Evolutionary conservation across 148 eudicot genomes (phyloP), one percentile per base, ranked within the genome.

Genomic region (Silene latifolia): DNA sequence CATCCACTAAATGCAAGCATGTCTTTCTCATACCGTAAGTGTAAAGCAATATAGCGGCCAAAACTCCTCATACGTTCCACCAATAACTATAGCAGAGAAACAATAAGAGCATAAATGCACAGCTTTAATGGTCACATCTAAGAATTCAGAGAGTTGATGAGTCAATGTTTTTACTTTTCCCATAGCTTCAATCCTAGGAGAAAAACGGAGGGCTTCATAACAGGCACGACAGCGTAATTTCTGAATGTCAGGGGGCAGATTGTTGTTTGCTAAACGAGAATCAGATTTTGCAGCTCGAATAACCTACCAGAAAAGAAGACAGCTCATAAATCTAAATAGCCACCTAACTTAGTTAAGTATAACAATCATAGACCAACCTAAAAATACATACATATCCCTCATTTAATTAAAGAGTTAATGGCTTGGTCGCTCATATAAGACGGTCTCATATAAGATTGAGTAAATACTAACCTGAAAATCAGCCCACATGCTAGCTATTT

Each of bases 1-100:
- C 99, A 96, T 74, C 99, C 99, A 80, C 97, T 96, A 73, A 92
- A 96, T 63, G 99, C 92, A 86, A 96, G 98, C 98, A 96, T 96
- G 82, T 96, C 99, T 80, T 96, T 92, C 79, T 96, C 99, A 85
- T 88, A 96, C 48, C 99, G 90, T 60, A 95, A 81, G 79, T 95
- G 99, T 81, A 95, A 73, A 76, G 97, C 99, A 74, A 95, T 90
- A 76, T 95, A 95, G 15, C 74, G 96, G 58, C 97, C 99, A 86
- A 85, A 84, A 19, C 85, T 86, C 86, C 94, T 89, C 99, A 95
- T 92, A 29, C 99, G 88, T 75, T 92, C 92, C 76, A 92, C 99
- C 82, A 95, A 81, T 71, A 92, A 74, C 97, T 95, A 85, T 79
- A 85, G 25, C 65, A 72, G 20, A 18, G 72, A 83, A 27, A 48